Evolutionary conservation across 2,329 filamentous ascomycete species (phyloP).

Genomic region (Paecilomyces variotii): DNA sequence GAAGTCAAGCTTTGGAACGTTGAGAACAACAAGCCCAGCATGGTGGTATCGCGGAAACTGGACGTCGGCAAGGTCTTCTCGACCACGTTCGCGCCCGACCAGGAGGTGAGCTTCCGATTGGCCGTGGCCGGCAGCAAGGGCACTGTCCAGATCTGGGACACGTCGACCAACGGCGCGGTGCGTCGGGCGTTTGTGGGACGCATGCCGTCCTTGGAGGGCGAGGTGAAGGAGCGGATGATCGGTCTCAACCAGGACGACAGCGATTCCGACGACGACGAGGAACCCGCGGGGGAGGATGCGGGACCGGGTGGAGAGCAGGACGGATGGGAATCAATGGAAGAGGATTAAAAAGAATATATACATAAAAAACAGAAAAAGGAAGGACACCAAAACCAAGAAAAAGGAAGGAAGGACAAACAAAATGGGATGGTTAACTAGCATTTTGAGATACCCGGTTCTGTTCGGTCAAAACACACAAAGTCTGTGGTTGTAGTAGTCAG

Average conservation of each 20-base stretch:
- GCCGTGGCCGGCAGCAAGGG: conserved; percentile 94
- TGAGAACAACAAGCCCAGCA: conserved; percentile 66
- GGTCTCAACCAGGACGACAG: conserved; percentile 60
- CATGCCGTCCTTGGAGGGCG: conserved; percentile 53
- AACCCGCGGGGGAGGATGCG: conserved; percentile 40
- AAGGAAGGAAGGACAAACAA: not conserved
- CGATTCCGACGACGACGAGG: conserved; percentile 56
- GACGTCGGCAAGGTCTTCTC: conserved; percentile 95
- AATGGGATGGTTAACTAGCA: not conserved
- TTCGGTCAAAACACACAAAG: not conserved
- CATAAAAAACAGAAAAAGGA: too few relatives aligned
- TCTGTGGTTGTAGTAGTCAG: not conserved
- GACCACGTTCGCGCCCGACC: conserved; percentile 79
- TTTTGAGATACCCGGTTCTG: not conserved
- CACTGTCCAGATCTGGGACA: conserved; percentile 90
- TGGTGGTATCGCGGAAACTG: conserved; percentile 86
- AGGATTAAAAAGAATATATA: conserved; percentile 28
- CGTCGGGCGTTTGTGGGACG: conserved; percentile 72
- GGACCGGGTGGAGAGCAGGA: conserved; percentile 40
- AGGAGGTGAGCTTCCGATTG: conserved; percentile 83
- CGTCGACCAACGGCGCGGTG: conserved; percentile 82
- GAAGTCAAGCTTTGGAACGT: conserved; percentile 97
- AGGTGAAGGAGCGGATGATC: conserved; percentile 67
- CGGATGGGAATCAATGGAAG: conserved; percentile 50
- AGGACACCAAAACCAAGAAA: not conserved